A percentile compares a stretch with the other conserved stretches of the same genome.
These are phyloP conservation scores for Penstemon eatonii DNA, from an alignment of 257 asterid species.

Conservation along the genomic window DNA sequence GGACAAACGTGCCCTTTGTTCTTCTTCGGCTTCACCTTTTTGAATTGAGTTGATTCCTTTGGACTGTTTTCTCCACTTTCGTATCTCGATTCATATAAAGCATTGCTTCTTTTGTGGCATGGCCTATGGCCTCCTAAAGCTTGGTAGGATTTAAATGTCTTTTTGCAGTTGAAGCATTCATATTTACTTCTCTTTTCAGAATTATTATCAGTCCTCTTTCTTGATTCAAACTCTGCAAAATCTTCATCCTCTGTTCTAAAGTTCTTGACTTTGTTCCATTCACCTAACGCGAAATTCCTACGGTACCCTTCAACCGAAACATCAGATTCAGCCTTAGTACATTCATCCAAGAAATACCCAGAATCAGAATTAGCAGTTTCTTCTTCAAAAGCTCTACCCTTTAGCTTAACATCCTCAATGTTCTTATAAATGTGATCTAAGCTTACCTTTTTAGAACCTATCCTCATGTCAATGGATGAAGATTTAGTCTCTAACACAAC, in stretches of 20 bases:
- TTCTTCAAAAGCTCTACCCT: conserved; percentile 35
- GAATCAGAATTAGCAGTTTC: conserved; percentile 75
- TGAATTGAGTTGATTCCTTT: conserved; percentile 44
- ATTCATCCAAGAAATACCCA: conserved; percentile 81
- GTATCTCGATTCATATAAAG: conserved; percentile 41
- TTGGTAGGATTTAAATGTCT: conserved; percentile 77
- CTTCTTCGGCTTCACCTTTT: conserved; percentile 50
- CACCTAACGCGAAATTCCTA: conserved; percentile 27
- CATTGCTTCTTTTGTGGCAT: conserved; percentile 62
- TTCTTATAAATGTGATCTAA: conserved; percentile 26
- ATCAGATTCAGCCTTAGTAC: conserved; percentile 68
- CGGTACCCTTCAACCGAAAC: conserved; percentile 53
- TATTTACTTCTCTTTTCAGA: conserved; percentile 59
- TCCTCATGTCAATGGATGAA: conserved; percentile 60
- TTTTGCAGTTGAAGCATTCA: conserved; percentile 86
- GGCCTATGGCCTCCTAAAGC: conserved; percentile 98
- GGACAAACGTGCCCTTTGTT: conserved; percentile 74
- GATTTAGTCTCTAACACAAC: conserved; percentile 77
- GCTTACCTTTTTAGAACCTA: conserved; percentile 29
- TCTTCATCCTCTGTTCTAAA: conserved; percentile 38
- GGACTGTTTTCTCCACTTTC: conserved; percentile 68
- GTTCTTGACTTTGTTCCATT: conserved; percentile 33
- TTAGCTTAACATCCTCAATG: conserved; percentile 34
- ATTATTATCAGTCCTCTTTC: conserved; percentile 41
- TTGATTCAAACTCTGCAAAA: conserved; percentile 35